Evolutionary conservation across 345 rosid species (phyloP).

Genomic region (Salix suchowensis): DNA sequence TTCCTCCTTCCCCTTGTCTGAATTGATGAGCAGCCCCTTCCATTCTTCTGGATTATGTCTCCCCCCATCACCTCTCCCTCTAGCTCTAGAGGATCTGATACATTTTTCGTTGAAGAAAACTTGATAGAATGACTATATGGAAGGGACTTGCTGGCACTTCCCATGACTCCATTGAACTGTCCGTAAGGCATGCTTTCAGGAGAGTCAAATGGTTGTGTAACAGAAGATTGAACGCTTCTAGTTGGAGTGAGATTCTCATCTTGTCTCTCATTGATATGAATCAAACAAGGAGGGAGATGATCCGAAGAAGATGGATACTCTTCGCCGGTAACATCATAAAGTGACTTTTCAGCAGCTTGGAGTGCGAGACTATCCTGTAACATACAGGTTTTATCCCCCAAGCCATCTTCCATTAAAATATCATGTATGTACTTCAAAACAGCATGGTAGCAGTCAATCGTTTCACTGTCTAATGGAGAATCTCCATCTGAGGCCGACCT

Average conservation of each 20-base stretch:
- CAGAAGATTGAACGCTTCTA: slow-evolving; percentile 7
- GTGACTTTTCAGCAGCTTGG: slow-evolving; percentile 77
- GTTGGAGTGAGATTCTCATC: slow-evolving; percentile 15
- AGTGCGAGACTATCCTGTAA: slow-evolving; percentile 69
- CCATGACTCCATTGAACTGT: not conserved
- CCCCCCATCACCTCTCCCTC: not conserved
- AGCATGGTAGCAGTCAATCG: not conserved
- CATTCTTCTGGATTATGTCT: not conserved
- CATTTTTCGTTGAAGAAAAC: not conserved
- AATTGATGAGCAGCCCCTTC: slow-evolving; percentile 8
- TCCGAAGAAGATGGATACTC: slow-evolving; percentile 30
- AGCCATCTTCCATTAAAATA: slow-evolving; percentile 19
- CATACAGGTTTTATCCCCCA: slow-evolving; percentile 46
- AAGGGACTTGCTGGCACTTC: slow-evolving; percentile 6
- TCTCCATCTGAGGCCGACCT: slow-evolving; percentile 21
- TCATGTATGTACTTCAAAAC: slow-evolving; percentile 16
- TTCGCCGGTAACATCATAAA: slow-evolving; percentile 59
- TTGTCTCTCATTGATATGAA: slow-evolving; percentile 4
- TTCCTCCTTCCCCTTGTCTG: slow-evolving; percentile 32
- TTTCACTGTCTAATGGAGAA: slow-evolving; percentile 24
- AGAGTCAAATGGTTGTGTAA: not conserved
- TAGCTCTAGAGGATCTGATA: slow-evolving; percentile 1
- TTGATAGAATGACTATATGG: not conserved
- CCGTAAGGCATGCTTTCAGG: slow-evolving; percentile 8
- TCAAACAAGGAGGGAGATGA: not conserved